Base-by-base conservation (phyloP, 2,329 filamentous ascomycete species). In the Fusarium sp. region DNA sequence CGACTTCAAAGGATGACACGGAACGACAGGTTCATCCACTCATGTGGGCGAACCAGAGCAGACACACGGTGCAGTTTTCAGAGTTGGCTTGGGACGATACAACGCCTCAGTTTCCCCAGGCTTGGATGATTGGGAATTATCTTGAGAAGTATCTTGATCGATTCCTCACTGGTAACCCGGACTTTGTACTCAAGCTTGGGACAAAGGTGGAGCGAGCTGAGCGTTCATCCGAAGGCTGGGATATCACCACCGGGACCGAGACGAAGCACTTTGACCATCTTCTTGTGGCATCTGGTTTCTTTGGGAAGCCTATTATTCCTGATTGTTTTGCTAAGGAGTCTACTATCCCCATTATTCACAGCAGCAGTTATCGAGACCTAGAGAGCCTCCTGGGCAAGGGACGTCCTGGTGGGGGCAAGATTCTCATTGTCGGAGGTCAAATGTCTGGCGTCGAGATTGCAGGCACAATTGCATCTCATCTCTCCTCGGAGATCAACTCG, bases 401-500 rank as follows among this genome's bases (percentile, higher is more conserved):
- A 0, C 79, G 83, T 3, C 65, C 71, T 6, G 76, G 78, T 0
- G 85, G 86, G 1, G 88, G 89, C 20, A 94, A 91, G 77, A 90
- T 97, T 17, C 85, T 95, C 1, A 86, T 97, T 0, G 89, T 95
- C 1, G 94, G 94, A 1, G 94, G 94, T 0, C 93, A 95, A 76
- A 95, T 97, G 88, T 96, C 94, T 3, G 94, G 94, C 1, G 89
- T 93, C 6, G 94, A 97, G 83, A 92, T 92, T 58, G 92, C 94
- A 0, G 91, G 90, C 11, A 91, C 91, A 2, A 89, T 95, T 59
- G 93, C 93, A 12, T 86, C 90, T 6, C 90, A 95, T 71, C 81
- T 96, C 1, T 95, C 94, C 0, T 90, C 90, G 7, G 87, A 88
- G 4, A 81, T 82, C 14, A 85, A 92, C 79, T 87, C 89, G 0